Evolutionary conservation across 352 stramenopile species (phyloP).

Genomic region (Phytophthora crassamura): DNA sequence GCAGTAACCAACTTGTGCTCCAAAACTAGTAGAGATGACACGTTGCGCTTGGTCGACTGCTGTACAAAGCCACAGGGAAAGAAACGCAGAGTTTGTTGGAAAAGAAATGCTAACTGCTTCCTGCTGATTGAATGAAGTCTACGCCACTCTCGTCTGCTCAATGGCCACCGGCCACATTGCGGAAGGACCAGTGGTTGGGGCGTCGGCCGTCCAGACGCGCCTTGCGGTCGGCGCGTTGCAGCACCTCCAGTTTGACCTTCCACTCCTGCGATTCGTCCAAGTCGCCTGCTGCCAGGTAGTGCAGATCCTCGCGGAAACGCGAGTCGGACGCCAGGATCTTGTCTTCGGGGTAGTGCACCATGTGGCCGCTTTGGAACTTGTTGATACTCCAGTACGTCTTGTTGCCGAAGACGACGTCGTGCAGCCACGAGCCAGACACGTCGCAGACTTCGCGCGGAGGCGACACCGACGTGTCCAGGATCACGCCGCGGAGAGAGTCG

Average conservation of each 20-base stretch:
- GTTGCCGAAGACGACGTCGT: slow-evolving; percentile 73
- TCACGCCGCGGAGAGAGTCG: slow-evolving; percentile 72
- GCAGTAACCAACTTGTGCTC: slow-evolving; percentile 56
- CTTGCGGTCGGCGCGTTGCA: slow-evolving; percentile 83
- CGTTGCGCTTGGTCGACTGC: slow-evolving; percentile 5
- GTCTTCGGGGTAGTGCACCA: slow-evolving; percentile 59
- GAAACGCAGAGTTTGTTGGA: slow-evolving; percentile 8
- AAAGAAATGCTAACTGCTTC: slow-evolving; percentile 16
- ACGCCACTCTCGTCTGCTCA: slow-evolving; percentile 28
- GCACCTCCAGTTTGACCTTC: slow-evolving; percentile 84
- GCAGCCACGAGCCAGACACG: slow-evolving; percentile 80
- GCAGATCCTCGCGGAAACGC: slow-evolving; percentile 73
- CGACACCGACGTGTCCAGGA: slow-evolving; percentile 68
- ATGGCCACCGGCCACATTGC: slow-evolving; percentile 46
- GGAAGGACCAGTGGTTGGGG: slow-evolving; percentile 79
- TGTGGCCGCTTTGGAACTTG: slow-evolving; percentile 64
- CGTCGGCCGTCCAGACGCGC: slow-evolving; percentile 74
- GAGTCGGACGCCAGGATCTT: slow-evolving; percentile 80
- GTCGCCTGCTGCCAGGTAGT: slow-evolving; percentile 69
- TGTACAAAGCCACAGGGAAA: slow-evolving; percentile 6
- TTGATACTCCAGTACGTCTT: slow-evolving; percentile 79
- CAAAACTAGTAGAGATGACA: slow-evolving; percentile 22
- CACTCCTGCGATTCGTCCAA: slow-evolving; percentile 85
- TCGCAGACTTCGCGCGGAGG: slow-evolving; percentile 68
- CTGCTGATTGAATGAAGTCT: slow-evolving; percentile 13